phyloP scores from a whole-genome alignment of 2,329 filamentous ascomycete species.

The Nectriaceae sp. region DNA sequence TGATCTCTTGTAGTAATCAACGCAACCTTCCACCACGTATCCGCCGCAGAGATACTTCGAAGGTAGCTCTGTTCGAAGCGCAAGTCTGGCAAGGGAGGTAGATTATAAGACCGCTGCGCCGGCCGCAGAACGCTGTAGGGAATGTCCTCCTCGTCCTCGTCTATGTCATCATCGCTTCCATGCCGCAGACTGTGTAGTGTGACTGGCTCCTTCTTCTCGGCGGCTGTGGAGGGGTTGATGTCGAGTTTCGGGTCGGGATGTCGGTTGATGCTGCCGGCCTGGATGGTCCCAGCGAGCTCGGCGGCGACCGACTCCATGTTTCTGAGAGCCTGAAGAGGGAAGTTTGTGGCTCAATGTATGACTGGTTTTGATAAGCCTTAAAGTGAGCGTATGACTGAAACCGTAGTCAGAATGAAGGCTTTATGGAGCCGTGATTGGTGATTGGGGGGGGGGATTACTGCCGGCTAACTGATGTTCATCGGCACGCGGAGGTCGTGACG shows the following conservation, averaged over 20 bases:
- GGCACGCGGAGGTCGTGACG: slow-evolving; percentile 16
- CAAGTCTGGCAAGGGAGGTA: slow-evolving; percentile 78
- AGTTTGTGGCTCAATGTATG: background rate
- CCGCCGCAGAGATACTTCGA: slow-evolving; percentile 78
- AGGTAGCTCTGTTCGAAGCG: slow-evolving; percentile 98
- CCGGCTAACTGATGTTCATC: too few relatives aligned
- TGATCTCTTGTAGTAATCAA: slow-evolving; percentile 90
- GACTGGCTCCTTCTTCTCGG: slow-evolving; percentile 53
- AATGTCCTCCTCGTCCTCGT: slow-evolving; percentile 59
- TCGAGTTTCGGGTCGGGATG: slow-evolving; percentile 74
- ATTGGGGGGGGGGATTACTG: too few relatives aligned
- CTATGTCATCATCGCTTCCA: slow-evolving; percentile 35
- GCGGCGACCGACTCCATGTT: slow-evolving; percentile 59
- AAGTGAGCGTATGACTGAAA: too few relatives aligned
- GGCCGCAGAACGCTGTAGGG: slow-evolving; percentile 66
- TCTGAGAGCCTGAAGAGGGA: background rate
- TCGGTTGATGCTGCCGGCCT: slow-evolving; percentile 76
- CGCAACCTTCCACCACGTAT: slow-evolving; percentile 76
- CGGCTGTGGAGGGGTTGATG: slow-evolving; percentile 76
- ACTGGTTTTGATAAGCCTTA: background rate
- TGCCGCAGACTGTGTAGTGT: slow-evolving; percentile 24
- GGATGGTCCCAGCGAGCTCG: slow-evolving; percentile 76
- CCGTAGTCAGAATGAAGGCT: too few relatives aligned
- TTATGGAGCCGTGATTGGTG: background rate
- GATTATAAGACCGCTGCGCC: slow-evolving; percentile 45